A percentile compares a stretch with the other conserved stretches of the same genome.
Conservation (phyloP, 805 yeast species). For the Candida hispaniensis region DNA sequence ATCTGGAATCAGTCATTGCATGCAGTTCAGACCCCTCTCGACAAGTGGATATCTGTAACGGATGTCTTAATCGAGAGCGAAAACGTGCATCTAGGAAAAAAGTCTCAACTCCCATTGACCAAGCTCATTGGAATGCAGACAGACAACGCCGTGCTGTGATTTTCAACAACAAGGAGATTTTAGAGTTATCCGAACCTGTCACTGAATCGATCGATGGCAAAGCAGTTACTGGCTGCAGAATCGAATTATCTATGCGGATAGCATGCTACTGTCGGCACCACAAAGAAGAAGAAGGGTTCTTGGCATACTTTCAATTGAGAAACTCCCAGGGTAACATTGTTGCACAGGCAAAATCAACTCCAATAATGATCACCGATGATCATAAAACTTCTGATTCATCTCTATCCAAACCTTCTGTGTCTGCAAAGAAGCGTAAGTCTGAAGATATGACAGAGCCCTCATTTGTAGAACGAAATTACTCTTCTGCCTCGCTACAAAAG, state of each 20-base stretch:
- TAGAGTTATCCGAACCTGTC: conserved; percentile 41
- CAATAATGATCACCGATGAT: conserved; percentile 89
- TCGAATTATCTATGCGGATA: conserved; percentile 58
- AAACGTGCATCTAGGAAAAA: conserved; percentile 91
- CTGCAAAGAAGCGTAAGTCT: conserved; percentile 11
- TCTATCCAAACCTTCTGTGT: background rate
- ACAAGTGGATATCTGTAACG: conserved; percentile 69
- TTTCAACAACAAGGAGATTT: conserved; percentile 82
- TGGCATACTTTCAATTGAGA: conserved; percentile 39
- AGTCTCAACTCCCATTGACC: conserved; percentile 59
- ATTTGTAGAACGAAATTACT: too few species aligned
- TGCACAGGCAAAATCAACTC: conserved; percentile 59
- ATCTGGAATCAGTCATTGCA: conserved; percentile 71
- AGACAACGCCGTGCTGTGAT: conserved; percentile 74
- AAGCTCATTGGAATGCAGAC: conserved; percentile 68
- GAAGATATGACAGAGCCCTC: conserved; percentile 2
- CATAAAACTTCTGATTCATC: conserved; percentile 42
- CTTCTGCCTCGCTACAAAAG: conserved; percentile 12
- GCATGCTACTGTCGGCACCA: conserved; percentile 97
- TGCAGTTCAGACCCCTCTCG: conserved; percentile 35
- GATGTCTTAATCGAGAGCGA: conserved; percentile 87
- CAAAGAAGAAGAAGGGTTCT: conserved; percentile 76
- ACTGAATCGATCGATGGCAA: conserved; percentile 1
- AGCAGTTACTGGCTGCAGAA: conserved; percentile 26
- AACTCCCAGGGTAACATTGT: conserved; percentile 51